These are phyloP conservation scores for Botryobasidium botryosum DNA, from an alignment of 768 basidiomycete species.

Conservation along the genomic window DNA sequence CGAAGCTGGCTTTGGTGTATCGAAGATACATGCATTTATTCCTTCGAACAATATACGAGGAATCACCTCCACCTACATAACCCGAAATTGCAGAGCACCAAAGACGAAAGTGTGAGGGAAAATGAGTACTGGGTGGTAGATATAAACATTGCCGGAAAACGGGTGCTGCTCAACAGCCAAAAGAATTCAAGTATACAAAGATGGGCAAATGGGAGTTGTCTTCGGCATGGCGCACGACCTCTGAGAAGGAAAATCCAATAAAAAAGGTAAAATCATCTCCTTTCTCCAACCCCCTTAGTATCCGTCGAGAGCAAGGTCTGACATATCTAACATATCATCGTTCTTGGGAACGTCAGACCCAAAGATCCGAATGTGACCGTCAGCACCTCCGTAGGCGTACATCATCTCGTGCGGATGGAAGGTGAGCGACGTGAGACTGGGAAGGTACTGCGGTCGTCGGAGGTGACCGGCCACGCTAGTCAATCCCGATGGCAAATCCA, in stretches of 20 bases:
- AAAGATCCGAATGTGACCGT: conserved; percentile 30
- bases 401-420: conserved; percentile 86
- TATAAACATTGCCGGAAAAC: too few species aligned
- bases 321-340: background rate
- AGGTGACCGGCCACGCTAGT: conserved; percentile 28
- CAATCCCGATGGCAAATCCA: conserved; percentile 38
- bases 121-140: background rate
- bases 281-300: too few species aligned
- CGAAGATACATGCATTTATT: background rate
- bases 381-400: conserved; percentile 52
- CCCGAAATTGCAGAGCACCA: background rate
- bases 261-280: background rate
- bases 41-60: background rate
- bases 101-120: background rate
- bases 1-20: background rate
- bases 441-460: conserved; percentile 31
- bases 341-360: conserved; percentile 2
- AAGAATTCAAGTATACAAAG: background rate
- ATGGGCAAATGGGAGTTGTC: background rate
- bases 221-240: background rate
- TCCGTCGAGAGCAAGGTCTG: background rate
- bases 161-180: background rate
- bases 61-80: background rate
- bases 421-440: conserved; percentile 42
- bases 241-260: background rate